Conservation (phyloP, 75 land plant genomes). For the Cunninghamia lanceolata region DNA sequence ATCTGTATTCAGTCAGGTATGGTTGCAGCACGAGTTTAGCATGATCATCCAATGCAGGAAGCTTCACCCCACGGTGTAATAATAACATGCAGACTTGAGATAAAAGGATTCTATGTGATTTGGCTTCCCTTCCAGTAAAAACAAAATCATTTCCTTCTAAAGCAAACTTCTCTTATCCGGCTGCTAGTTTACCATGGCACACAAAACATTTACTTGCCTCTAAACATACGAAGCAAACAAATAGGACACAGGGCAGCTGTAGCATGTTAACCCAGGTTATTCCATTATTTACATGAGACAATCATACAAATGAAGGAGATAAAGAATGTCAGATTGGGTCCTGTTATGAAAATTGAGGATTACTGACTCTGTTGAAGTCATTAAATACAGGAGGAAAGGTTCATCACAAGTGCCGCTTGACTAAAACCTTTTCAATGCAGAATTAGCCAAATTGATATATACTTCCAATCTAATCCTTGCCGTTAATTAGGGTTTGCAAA, state of each 20-base stretch:
- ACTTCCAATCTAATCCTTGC: not conserved
- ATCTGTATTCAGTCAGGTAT: conserved; percentile 1
- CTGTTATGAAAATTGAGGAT: not conserved
- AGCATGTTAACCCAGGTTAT: not conserved
- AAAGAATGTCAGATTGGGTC: not conserved
- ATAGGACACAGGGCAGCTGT: not conserved
- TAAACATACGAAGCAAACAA: not conserved
- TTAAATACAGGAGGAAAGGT: not conserved
- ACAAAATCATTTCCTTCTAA: not conserved
- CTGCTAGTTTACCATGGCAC: not conserved
- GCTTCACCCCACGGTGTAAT: not conserved
- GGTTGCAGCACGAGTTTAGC: not conserved
- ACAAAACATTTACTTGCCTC: not conserved
- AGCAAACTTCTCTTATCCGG: not conserved
- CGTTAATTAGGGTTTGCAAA: not conserved
- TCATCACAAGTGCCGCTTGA: not conserved
- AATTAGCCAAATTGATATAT: not conserved
- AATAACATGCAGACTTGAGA: not conserved
- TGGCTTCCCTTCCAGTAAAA: not conserved
- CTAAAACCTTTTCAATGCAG: not conserved
- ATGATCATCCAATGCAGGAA: not conserved
- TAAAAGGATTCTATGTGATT: not conserved
- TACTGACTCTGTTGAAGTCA: not conserved
- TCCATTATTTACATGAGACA: not conserved
- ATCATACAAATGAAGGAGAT: not conserved